phyloP scores from a whole-genome alignment of 305 asterid genomes.

The Rubia tinctorum region DNA sequence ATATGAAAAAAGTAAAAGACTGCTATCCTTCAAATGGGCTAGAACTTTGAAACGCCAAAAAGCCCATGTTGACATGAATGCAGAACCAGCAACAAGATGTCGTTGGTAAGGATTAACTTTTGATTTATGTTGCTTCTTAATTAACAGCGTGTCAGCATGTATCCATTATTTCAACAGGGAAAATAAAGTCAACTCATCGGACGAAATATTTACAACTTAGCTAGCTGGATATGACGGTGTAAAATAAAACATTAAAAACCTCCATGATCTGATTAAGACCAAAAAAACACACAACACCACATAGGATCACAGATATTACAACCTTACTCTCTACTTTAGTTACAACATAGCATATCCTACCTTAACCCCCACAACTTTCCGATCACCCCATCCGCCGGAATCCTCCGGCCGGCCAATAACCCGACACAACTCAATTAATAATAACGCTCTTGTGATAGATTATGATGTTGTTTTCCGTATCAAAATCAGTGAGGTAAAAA shows the following conservation, averaged over 20 bases:
- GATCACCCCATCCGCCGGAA: background rate
- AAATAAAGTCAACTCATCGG: background rate
- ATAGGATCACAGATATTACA: background rate
- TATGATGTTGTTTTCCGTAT: constrained; percentile 41
- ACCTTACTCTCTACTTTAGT: background rate
- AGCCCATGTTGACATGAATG: background rate
- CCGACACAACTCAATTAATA: constrained; percentile 6
- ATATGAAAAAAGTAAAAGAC: too few species aligned
- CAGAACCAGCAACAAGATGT: too few species aligned
- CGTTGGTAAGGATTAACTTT: too few species aligned
- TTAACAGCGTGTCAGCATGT: too few species aligned
- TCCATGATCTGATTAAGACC: background rate
- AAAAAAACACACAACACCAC: background rate
- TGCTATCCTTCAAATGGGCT: too few species aligned
- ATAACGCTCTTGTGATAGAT: constrained; percentile 48
- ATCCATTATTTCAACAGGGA: background rate
- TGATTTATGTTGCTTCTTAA: too few species aligned
- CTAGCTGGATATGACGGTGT: background rate
- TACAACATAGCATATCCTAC: background rate
- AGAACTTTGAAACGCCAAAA: background rate
- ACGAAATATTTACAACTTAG: background rate
- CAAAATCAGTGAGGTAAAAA: constrained; percentile 38
- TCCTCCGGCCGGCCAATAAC: background rate
- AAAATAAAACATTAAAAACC: background rate
- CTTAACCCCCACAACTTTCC: background rate